These are phyloP conservation scores for Nephelium lappaceum DNA, from an alignment of 345 rosid species.

Conservation along the genomic window DNA sequence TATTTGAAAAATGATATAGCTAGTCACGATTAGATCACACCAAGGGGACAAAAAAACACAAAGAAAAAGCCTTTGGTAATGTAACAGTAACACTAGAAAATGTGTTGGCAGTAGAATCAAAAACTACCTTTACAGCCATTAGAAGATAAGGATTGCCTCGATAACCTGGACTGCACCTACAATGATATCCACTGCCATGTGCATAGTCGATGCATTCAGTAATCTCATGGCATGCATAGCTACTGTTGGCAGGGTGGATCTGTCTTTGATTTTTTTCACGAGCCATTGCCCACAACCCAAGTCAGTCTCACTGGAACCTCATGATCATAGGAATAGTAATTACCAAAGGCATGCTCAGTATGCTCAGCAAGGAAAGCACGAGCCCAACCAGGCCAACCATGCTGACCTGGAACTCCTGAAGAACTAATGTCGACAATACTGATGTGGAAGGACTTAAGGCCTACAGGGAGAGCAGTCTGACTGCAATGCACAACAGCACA, in stretches of 20 bases:
- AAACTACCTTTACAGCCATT: constrained; percentile 26
- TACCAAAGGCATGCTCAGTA: neutral
- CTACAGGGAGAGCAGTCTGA: constrained; percentile 15
- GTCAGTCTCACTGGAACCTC: constrained; percentile 21
- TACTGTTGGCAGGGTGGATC: neutral
- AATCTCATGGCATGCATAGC: constrained; percentile 15
- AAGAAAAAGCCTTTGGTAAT: neutral
- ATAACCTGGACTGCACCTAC: constrained; percentile 5
- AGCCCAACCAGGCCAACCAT: neutral
- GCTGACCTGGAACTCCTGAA: neutral
- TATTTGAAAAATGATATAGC: constrained; percentile 10
- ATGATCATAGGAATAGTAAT: neutral
- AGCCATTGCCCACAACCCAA: constrained; percentile 19
- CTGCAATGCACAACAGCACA: constrained; percentile 28
- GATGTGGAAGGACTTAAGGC: constrained; percentile 7
- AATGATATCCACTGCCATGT: constrained; percentile 14
- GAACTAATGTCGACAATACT: neutral
- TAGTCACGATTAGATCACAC: neutral
- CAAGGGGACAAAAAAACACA: neutral
- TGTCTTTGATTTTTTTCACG: neutral
- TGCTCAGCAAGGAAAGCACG: constrained; percentile 20
- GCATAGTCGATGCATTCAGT: constrained; percentile 10
- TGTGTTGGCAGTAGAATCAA: neutral
- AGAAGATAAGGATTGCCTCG: constrained; percentile 29
- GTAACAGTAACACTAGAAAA: neutral